Evolutionary conservation across 2,329 filamentous ascomycete species (phyloP).

Genomic region (Pseudogymnoascus sp.): DNA sequence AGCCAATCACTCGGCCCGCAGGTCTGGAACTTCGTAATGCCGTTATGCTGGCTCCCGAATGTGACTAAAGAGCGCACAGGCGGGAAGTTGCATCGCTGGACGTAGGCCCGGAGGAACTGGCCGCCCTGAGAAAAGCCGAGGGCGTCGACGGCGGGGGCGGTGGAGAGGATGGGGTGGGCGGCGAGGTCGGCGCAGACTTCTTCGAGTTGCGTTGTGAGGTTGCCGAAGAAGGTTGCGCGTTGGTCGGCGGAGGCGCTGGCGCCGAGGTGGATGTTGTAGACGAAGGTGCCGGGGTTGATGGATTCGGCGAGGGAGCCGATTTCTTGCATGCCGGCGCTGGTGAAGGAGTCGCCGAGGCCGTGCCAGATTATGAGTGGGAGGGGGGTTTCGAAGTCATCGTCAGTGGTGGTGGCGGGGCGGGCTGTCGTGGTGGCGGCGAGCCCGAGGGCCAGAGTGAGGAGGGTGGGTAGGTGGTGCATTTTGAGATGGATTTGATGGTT

Average conservation of each 20-base stretch:
- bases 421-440: not conserved
- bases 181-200: slow-evolving; percentile 72
- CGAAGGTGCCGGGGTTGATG: slow-evolving; percentile 73
- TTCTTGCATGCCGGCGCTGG: slow-evolving; percentile 63
- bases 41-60: slow-evolving; percentile 68
- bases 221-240: slow-evolving; percentile 82
- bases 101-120: slow-evolving; percentile 85
- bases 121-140: slow-evolving; percentile 94
- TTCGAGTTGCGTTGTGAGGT: slow-evolving; percentile 71
- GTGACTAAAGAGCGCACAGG: slow-evolving; percentile 59
- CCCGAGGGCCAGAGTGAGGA: not conserved
- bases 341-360: slow-evolving; percentile 68
- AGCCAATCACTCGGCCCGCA: slow-evolving; percentile 69
- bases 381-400: slow-evolving; percentile 49
- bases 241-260: slow-evolving; percentile 60
- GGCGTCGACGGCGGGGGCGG: slow-evolving; percentile 78
- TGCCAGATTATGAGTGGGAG: slow-evolving; percentile 95
- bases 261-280: slow-evolving; percentile 70
- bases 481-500: not conserved
- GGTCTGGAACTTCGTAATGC: slow-evolving; percentile 73
- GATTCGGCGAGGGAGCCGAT: slow-evolving; percentile 65
- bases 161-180: slow-evolving; percentile 69
- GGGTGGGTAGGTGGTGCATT: not conserved
- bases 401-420: not conserved
- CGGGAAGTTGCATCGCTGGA: slow-evolving; percentile 70